A percentile compares a stretch with the other conserved stretches of the same genome.
phyloP scores from a whole-genome alignment of 106 monocot genomes.

The Triglochin maritima region DNA sequence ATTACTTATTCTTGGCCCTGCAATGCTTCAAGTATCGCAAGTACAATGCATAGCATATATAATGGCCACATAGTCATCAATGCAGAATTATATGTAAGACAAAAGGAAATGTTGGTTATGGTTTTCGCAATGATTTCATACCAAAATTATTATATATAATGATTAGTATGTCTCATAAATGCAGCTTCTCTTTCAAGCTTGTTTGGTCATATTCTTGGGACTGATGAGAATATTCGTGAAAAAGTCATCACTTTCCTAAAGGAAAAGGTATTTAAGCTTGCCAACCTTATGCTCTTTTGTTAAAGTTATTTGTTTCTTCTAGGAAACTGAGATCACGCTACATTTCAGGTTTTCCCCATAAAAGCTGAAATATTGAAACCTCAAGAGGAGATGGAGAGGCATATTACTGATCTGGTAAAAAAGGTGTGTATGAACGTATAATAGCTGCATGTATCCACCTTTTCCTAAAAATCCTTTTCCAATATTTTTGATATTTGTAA shows the following conservation, averaged over 20 bases:
- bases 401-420: constrained; percentile 85
- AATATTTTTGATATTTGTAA: not conserved
- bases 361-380: constrained; percentile 93
- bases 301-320: not conserved
- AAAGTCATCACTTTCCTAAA: constrained; percentile 85
- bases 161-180: not conserved
- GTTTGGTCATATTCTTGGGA: constrained; percentile 79
- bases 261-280: constrained; percentile 51
- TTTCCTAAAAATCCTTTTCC: not conserved
- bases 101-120: too few relatives aligned
- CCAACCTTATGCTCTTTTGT: not conserved
- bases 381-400: constrained; percentile 94
- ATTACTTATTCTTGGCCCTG: too few relatives aligned
- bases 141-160: too few relatives aligned
- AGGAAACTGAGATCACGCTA: not conserved
- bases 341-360: constrained; percentile 79
- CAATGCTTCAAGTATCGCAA: too few relatives aligned
- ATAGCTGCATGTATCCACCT: not conserved
- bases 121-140: too few relatives aligned
- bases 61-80: too few relatives aligned
- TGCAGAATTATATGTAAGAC: too few relatives aligned
- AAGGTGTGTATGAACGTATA: constrained; percentile 37
- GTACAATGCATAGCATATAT: too few relatives aligned
- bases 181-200: constrained; percentile 81
- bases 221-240: constrained; percentile 83